Base-by-base conservation (phyloP, 1,284 basidiomycete species). In the Inonotus obliquus region DNA sequence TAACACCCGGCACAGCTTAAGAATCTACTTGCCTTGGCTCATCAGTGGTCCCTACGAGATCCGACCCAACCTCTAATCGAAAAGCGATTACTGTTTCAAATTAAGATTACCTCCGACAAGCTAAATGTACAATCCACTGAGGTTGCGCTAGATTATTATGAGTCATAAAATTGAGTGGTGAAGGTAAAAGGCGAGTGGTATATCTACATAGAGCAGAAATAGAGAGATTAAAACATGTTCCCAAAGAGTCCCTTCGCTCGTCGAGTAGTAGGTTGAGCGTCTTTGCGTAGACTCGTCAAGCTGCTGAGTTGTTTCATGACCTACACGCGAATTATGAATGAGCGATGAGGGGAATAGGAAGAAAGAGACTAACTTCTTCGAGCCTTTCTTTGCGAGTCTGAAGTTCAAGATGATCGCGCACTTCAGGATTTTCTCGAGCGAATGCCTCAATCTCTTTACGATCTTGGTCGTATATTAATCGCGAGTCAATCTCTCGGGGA, bases 371-470 rank as follows among this genome's bases (percentile, higher is more conserved):
- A 65, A 92, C 94, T 81, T 96, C 89, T 72, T 98, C 95, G n/a
- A 99, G 80, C 76, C 98, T 98, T 71, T 98, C 95, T 71, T 98
- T 99, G 38, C 95, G 81, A 63, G 96, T 94, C 73, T 99, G 97
- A 47, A 99, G 76, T 66, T 99, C 95, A n/a, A 99, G 80, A 72
- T 99, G 97, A 60, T 79, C 79, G 66, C 86, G 79, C 60, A 99
- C 85, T 29, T 77, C 77, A 0, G 96, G 96, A 71, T 99, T 99
- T 79, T 99, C 95, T 29, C 92, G 82, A 0, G 97, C 96, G 75
- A 99, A 99, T 63, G 86, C 84, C 29, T 87, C 75, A 53, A 98
- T 91, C 72, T 96, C 93, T 53, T 80, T 81, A 4, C 92, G 87
- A 71, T 96, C 91, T 51, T 98, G 81, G 73, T 96, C 91, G 69